A percentile compares a stretch with the other conserved stretches of the same genome.
phyloP scores from a whole-genome alignment of 495 filamentous ascomycete genomes.

The Penicillium macrosclerotiorum region DNA sequence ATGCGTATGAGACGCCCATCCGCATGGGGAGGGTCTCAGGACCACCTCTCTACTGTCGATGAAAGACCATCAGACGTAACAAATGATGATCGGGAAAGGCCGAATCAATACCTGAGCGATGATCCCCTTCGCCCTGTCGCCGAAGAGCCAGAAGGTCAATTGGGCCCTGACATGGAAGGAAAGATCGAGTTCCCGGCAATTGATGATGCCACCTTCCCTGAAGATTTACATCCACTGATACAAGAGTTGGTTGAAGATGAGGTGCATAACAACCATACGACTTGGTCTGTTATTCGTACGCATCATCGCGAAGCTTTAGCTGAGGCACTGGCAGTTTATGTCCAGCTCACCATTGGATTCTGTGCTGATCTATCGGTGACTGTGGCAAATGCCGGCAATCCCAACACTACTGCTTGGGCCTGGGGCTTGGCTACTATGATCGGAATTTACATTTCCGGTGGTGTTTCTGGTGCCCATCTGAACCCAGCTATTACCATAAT shows the following conservation, averaged over 20 bases:
- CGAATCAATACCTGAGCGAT: conserved; percentile 13
- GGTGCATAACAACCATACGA: conserved; percentile 49
- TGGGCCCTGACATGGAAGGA: conserved; percentile 8
- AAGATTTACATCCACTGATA: conserved; percentile 41
- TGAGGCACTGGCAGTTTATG: conserved; percentile 48
- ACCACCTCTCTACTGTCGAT: conserved; percentile 24
- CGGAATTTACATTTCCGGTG: conserved; percentile 55
- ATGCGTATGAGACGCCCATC: conserved; percentile 23
- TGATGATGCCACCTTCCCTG: conserved; percentile 28
- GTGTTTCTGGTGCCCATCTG: conserved; percentile 55
- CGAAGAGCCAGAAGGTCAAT: conserved; percentile 11
- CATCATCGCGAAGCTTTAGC: conserved; percentile 50
- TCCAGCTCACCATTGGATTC: conserved; percentile 46
- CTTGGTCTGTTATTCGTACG: conserved; percentile 52
- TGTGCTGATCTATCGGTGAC: conserved; percentile 49
- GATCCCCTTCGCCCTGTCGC: conserved; percentile 20
- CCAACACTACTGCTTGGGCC: conserved; percentile 49
- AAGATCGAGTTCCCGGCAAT: conserved; percentile 19
- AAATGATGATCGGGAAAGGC: conserved; percentile 10
- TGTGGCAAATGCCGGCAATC: conserved; percentile 38
- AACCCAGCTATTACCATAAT: conserved; percentile 51
- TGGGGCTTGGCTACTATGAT: conserved; percentile 60
- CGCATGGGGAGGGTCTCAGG: conserved; percentile 10
- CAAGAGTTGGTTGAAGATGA: conserved; percentile 43
- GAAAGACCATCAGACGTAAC: conserved; percentile 23